Conservation (phyloP, 345 rosid genomes). For the Ceriops tagal region DNA sequence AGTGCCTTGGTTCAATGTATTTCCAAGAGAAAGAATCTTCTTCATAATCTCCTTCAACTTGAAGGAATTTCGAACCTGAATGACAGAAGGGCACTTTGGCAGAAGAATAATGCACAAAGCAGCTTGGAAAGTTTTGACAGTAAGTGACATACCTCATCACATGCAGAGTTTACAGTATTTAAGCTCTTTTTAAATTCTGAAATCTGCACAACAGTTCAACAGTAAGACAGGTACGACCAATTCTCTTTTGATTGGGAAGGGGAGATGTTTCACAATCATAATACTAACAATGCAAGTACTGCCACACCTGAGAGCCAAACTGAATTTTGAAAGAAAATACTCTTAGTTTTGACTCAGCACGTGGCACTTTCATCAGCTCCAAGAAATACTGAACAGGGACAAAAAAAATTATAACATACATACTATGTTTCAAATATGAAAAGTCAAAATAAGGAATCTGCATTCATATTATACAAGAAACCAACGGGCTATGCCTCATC, state of each 20-base stretch:
- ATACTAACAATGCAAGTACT: slow-evolving; percentile 40
- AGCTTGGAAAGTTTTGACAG: slow-evolving; percentile 14
- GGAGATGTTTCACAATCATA: slow-evolving; percentile 15
- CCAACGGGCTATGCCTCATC: not conserved
- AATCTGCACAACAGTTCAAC: slow-evolving; percentile 42
- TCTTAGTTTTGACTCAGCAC: slow-evolving; percentile 92
- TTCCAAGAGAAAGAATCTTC: slow-evolving; percentile 86
- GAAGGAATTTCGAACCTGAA: slow-evolving; percentile 74
- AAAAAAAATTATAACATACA: not conserved
- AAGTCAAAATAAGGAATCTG: not conserved
- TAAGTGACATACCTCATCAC: slow-evolving; percentile 67
- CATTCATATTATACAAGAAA: slow-evolving; percentile 1
- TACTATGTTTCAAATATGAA: not conserved
- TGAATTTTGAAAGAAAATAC: slow-evolving; percentile 98
- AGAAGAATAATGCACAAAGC: slow-evolving; percentile 14
- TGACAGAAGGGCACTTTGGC: slow-evolving; percentile 12
- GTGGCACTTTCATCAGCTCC: slow-evolving; percentile 98
- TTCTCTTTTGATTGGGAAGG: not conserved
- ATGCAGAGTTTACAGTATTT: slow-evolving; percentile 80
- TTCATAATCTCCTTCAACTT: slow-evolving; percentile 95
- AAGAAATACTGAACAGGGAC: slow-evolving; percentile 58
- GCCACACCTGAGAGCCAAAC: slow-evolving; percentile 85
- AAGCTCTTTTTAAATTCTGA: slow-evolving; percentile 82
- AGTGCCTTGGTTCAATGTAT: slow-evolving; percentile 93
- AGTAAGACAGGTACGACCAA: slow-evolving; percentile 16